phyloP scores from a whole-genome alignment of 306 rosid species.

The Cicer cuneatum region DNA sequence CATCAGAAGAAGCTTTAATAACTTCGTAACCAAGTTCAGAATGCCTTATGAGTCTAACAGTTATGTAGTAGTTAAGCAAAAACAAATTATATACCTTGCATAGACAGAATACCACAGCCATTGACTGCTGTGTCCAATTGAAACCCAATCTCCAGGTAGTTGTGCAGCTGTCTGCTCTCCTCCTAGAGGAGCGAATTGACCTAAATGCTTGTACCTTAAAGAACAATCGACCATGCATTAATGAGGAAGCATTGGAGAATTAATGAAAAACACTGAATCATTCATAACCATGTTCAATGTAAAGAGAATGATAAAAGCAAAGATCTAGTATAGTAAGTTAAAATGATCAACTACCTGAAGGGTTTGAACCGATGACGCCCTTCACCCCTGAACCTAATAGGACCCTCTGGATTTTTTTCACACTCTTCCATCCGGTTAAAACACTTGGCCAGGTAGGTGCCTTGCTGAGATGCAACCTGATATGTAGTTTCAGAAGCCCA shows the following conservation, averaged over 20 bases:
- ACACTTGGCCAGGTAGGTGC: constrained; percentile 81
- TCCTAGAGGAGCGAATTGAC: constrained; percentile 96
- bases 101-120: constrained; percentile 99
- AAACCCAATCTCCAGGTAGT: constrained; percentile 96
- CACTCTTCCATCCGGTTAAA: constrained; percentile 84
- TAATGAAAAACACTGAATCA: constrained; percentile 12
- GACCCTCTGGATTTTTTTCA: constrained; percentile 89
- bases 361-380: constrained; percentile 97
- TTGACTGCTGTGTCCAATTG: constrained; percentile 88
- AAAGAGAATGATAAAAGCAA: constrained; percentile 27
- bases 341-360: constrained; percentile 65
- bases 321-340: neutral
- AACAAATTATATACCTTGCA: constrained; percentile 65
- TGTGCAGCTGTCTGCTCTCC: constrained; percentile 99
- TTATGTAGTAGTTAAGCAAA: constrained; percentile 5
- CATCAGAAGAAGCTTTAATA: constrained; percentile 30
- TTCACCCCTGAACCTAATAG: constrained; percentile 84
- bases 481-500: constrained; percentile 38
- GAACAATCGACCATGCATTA: constrained; percentile 38
- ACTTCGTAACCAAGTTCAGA: neutral
- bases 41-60: constrained; percentile 9
- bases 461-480: constrained; percentile 98
- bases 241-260: constrained; percentile 16
- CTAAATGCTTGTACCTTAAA: constrained; percentile 91
- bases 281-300: constrained; percentile 20